phyloP scores from a whole-genome alignment of 2,329 filamentous ascomycete species.

The Amylocarpus encephaloides region DNA sequence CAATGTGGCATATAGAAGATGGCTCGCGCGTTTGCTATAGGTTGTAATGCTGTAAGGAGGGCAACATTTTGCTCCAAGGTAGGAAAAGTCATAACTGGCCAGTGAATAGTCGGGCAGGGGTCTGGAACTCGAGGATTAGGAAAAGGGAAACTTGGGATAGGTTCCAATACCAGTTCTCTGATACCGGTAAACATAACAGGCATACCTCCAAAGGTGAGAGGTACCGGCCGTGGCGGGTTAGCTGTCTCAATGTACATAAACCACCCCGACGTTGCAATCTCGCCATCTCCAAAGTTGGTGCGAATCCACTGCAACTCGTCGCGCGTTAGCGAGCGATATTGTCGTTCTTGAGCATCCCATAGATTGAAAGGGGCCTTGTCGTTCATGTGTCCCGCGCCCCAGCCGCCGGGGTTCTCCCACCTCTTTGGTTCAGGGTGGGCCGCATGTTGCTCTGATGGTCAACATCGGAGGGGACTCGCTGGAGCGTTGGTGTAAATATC shows the following conservation, averaged over 20 bases:
- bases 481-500: slow-evolving; percentile 16
- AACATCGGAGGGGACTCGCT: slow-evolving; percentile 11
- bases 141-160: slow-evolving; percentile 12
- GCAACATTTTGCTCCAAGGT: slow-evolving; percentile 10
- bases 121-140: slow-evolving; percentile 14
- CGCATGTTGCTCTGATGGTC: slow-evolving; percentile 10
- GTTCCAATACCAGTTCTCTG: slow-evolving; percentile 10
- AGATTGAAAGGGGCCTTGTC: slow-evolving; percentile 17
- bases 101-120: slow-evolving; percentile 12
- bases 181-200: slow-evolving; percentile 15
- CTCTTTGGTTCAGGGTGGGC: slow-evolving; percentile 13
- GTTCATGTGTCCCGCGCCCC: slow-evolving; percentile 16
- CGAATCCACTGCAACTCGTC: slow-evolving; percentile 30
- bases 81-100: slow-evolving; percentile 14
- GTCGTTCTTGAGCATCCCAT: slow-evolving; percentile 9
- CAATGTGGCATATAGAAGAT: slow-evolving; percentile 16
- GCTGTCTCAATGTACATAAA: slow-evolving; percentile 16
- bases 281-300: slow-evolving; percentile 39
- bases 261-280: slow-evolving; percentile 12
- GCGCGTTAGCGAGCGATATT: slow-evolving; percentile 9
- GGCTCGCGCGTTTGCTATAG: slow-evolving; percentile 14
- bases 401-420: slow-evolving; percentile 13
- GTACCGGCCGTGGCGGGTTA: slow-evolving; percentile 15
- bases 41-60: slow-evolving; percentile 13
- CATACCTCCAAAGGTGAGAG: slow-evolving; percentile 17